These are phyloP conservation scores for Blastomyces gilchristii DNA, from an alignment of 2,329 filamentous ascomycete genomes.

Conservation along the genomic window DNA sequence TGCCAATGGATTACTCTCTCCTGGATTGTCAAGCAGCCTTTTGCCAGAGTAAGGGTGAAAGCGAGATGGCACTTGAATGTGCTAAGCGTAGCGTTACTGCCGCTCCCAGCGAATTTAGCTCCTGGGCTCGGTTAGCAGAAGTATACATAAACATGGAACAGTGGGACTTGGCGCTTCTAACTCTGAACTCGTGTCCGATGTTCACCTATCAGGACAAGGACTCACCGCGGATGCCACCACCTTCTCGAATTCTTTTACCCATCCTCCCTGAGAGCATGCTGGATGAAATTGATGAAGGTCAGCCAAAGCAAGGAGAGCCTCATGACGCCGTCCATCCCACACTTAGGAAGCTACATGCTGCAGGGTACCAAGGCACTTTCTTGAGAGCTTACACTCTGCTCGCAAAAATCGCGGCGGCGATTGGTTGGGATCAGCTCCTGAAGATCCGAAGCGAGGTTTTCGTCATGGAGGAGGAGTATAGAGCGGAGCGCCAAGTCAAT, in stretches of 20 bases:
- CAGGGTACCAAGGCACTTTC: conserved; percentile 89
- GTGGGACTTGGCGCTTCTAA: conserved; percentile 91
- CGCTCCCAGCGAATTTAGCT: conserved; percentile 92
- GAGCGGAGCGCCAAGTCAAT: conserved; percentile 54
- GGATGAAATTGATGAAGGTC: conserved; percentile 92
- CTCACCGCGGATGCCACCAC: conserved; percentile 85
- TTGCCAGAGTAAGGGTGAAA: conserved; percentile 74
- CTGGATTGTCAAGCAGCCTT: conserved; percentile 92
- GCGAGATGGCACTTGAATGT: conserved; percentile 80
- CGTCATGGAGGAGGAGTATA: conserved; percentile 98
- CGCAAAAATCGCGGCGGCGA: conserved; percentile 91
- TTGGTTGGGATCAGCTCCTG: conserved; percentile 93
- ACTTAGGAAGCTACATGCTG: conserved; percentile 72
- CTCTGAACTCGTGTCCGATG: conserved; percentile 97
- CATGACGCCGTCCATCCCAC: conserved; percentile 80
- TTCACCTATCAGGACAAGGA: conserved; percentile 99
- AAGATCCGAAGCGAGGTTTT: conserved; percentile 95
- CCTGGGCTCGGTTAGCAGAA: conserved; percentile 87
- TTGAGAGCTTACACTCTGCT: conserved; percentile 87
- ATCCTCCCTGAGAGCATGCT: conserved; percentile 79
- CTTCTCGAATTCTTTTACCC: conserved; percentile 75
- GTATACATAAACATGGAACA: conserved; percentile 90
- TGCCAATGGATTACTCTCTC: conserved; percentile 96
- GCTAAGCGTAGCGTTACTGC: conserved; percentile 91
- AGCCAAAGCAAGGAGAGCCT: conserved; percentile 59